Evolutionary conservation across 345 rosid genomes (phyloP), one percentile per base, ranked within the genome.

Genomic region (Hibiscus syriacus): DNA sequence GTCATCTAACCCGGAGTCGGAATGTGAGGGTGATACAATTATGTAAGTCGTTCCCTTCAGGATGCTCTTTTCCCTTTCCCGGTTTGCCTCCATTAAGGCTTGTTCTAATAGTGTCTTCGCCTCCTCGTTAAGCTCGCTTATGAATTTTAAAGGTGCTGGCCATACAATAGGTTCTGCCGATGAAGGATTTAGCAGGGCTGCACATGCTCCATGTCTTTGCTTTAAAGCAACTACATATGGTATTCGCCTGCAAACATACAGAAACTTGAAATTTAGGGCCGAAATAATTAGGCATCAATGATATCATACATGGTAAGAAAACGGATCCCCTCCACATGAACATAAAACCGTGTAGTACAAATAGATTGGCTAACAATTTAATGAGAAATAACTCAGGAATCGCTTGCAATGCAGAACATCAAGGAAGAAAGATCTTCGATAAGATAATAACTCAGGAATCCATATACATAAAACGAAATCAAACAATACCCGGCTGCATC

Each of bases 111-210:
- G 84, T 7, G 81, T 80, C 73, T 90, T 92, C 0, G 98, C 96
- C 55, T 92, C 99, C 5, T 85, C 85, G 55, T 89, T 84, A 60
- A 94, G 90, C 75, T 94, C 97, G n/a, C 92, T 85, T 69, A 95
- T 92, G 85, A 95, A 95, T 74, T 95, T 95, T 56, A 95, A 81
- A 7, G 99, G 96, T 0, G 98, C 84, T 19, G 99, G 99, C 99
- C 99, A 95, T 23, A 95, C 97, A 17, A 95, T 88, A 60, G 96
- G 99, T 76, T 90, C 99, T 22, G 98, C 94, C 1, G 99, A 88
- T 16, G 94, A 77, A 12, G 99, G 99, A 66, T 95, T 88, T 43
- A 94, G 76, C 72, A 94, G 76, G 5, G 98, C 96, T 3, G 96
- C 93, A 81, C 97, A 91, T 19, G 87, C 85, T 77, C 86, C 84